Percentiles rank a stretch among this genome's conserved stretches.
Conservation (phyloP, 202 grass and related monocot species). For the Bolboschoenoplectus hybrid region DNA sequence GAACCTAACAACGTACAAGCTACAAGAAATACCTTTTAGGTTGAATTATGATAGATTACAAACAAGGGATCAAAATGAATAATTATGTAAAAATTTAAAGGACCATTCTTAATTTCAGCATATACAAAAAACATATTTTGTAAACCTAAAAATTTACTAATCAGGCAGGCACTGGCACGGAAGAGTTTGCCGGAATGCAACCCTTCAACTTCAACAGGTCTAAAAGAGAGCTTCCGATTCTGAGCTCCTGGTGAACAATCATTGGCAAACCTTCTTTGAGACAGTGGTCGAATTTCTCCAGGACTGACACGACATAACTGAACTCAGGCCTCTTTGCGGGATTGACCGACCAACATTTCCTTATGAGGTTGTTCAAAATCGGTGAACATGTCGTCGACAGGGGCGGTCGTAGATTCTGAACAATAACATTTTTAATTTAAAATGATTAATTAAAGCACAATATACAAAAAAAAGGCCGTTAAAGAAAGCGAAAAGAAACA, state of each 20-base stretch:
- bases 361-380: conserved; percentile 82
- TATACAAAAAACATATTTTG: conserved; percentile 13
- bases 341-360: conserved; percentile 86
- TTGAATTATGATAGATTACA: conserved; percentile 12
- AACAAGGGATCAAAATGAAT: conserved; percentile 29
- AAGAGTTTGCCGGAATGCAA: conserved; percentile 65
- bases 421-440: not conserved
- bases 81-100: not conserved
- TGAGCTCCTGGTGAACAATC: conserved; percentile 70
- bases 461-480: not conserved
- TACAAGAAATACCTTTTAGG: not conserved
- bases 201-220: conserved; percentile 70
- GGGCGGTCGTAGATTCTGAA: conserved; percentile 82
- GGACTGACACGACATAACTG: conserved; percentile 85
- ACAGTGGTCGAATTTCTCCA: conserved; percentile 95
- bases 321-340: conserved; percentile 85
- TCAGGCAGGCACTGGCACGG: conserved; percentile 68
- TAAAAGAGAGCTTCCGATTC: conserved; percentile 60
- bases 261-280: conserved; percentile 78
- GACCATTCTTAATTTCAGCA: not conserved
- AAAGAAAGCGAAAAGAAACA: not conserved
- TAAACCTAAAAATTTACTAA: conserved; percentile 29
- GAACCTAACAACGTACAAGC: not conserved
- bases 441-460: not conserved
- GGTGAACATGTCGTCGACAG: conserved; percentile 75